phyloP scores from a whole-genome alignment of 2,329 filamentous ascomycete species.

The Epichloe amarillans region DNA sequence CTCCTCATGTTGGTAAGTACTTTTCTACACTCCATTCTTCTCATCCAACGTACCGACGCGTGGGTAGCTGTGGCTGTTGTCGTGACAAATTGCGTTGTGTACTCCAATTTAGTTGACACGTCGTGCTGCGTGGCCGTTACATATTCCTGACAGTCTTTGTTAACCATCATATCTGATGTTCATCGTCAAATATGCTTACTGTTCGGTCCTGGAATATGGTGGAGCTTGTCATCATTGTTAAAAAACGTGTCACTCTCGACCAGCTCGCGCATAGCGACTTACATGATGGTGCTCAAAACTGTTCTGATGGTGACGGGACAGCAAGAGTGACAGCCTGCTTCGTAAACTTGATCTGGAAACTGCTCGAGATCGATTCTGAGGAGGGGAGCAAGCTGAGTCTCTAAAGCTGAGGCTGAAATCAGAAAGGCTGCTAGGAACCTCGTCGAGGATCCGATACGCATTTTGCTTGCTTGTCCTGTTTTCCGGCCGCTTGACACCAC shows the following conservation, averaged over 20 bases:
- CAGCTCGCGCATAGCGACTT: neutral
- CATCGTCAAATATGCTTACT: neutral
- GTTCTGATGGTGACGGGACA: constrained; percentile 4
- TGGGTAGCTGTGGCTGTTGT: constrained; percentile 8
- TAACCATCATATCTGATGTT: neutral
- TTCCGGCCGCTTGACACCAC: neutral
- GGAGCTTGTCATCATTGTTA: neutral
- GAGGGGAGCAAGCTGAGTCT: neutral
- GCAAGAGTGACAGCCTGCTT: neutral
- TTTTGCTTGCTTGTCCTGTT: neutral
- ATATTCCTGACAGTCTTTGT: constrained; percentile 4
- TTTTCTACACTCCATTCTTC: neutral
- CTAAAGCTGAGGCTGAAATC: neutral
- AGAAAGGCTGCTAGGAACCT: constrained; percentile 1
- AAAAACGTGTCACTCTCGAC: neutral
- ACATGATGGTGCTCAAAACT: constrained; percentile 2
- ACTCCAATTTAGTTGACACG: constrained; percentile 9
- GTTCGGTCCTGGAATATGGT: constrained; percentile 4
- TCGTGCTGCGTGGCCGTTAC: constrained; percentile 9
- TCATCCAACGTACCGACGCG: constrained; percentile 5
- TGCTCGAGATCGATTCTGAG: neutral
- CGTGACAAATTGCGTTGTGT: constrained; percentile 10
- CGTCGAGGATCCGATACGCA: neutral
- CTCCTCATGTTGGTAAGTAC: neutral
- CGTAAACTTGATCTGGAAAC: constrained; percentile 1